Base-by-base conservation (phyloP, 805 yeast species). In the Candida oleophila region DNA sequence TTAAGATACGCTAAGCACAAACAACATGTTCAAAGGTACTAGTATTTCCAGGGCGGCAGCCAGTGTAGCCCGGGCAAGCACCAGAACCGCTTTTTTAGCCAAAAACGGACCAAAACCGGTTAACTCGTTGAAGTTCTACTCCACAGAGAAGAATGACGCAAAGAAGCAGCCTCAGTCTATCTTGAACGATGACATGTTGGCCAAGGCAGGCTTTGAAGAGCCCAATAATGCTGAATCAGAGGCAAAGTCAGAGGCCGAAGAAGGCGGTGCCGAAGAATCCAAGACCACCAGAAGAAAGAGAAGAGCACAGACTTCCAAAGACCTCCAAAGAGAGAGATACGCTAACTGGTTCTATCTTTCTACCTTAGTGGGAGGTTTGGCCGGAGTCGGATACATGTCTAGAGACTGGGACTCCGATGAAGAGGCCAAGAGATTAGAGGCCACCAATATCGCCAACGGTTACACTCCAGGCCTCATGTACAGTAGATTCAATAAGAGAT, bases 381-480 rank as follows among this genome's bases (percentile, higher is more conserved):
- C 77, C 18, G 88, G 82, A 3, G 66, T 74, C 22, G 81, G 73
- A 8, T 92, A 87, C 65, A 64, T 89, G 69, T 78, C 86, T 41
- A 81, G 99, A 64, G 84, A 90, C 56, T 90, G 96, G 89, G 96
- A 88, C 50, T 83, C 80, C 22, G 82, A 74, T 41, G 95, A 85
- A 53, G 88, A 87, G 54, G 72, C 71, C 38, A 73, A 70, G 42
- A 66, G 58, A 22, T 71, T 76, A 47, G 85, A 82, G 52, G 70
- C 73, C 39, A 77, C 74, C 52, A 76, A 70, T 20, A 73, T 85
- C 50, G 76, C 69, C 30, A 80, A 85, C 60, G 97, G 96, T 0
- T 84, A 80, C 62, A 64, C 85, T 4, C 85, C 89, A 4, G 68
- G 62, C 16, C 74, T 80, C 43, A 78, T 89, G 71, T 85, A 81